These are phyloP conservation scores for Anastatica hierochuntica DNA, from an alignment of 345 rosid genomes.

Conservation along the genomic window DNA sequence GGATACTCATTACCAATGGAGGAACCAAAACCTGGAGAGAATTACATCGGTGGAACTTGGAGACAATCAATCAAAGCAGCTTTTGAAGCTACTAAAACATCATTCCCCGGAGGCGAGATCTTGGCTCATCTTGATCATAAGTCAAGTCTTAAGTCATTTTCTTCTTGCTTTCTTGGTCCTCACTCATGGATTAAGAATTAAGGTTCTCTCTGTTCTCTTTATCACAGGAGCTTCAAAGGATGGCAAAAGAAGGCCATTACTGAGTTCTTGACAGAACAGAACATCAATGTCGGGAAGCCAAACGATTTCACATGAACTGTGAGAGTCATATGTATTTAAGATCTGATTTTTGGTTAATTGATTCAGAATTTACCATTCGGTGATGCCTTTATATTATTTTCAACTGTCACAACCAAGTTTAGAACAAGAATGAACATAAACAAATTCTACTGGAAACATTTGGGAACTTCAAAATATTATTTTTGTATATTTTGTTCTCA, in stretches of 20 bases:
- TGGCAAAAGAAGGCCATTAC: slow-evolving; percentile 82
- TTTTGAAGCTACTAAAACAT: slow-evolving; percentile 62
- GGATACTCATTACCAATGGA: slow-evolving; percentile 85
- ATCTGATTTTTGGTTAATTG: background rate
- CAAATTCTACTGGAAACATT: no score
- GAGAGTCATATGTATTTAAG: background rate
- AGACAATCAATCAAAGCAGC: slow-evolving; percentile 66
- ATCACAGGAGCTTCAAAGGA: slow-evolving; percentile 76
- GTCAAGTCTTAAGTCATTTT: slow-evolving; percentile 34
- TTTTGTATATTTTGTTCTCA: no score
- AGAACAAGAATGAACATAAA: no score
- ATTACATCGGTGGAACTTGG: slow-evolving; percentile 66
- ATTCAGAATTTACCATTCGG: slow-evolving; percentile 1
- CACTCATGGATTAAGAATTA: no score
- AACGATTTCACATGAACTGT: slow-evolving; percentile 36
- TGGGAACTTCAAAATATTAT: no score
- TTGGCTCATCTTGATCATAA: slow-evolving; percentile 92
- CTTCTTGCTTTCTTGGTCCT: background rate
- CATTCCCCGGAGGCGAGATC: slow-evolving; percentile 81
- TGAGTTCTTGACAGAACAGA: slow-evolving; percentile 48
- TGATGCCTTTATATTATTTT: background rate
- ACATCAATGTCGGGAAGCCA: slow-evolving; percentile 55
- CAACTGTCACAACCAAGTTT: background rate
- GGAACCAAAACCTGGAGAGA: slow-evolving; percentile 39
- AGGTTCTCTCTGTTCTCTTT: background rate